These are phyloP conservation scores for Lasiodiplodia sp. DNA, from an alignment of 2,329 filamentous ascomycete genomes.

Conservation along the genomic window DNA sequence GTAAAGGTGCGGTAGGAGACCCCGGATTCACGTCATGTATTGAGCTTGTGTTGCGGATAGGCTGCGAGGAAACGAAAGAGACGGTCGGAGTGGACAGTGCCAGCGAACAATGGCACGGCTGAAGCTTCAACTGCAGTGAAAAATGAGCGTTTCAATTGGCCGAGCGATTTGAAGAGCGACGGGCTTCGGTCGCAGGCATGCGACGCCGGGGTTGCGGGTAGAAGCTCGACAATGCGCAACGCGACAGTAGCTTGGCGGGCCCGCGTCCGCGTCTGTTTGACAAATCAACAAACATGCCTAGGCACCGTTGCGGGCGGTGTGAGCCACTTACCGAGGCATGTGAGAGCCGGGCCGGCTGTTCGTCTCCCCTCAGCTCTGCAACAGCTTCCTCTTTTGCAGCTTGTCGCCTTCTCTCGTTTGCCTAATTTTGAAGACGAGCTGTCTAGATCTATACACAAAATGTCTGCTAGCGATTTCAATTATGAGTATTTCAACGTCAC, in stretches of 20 bases:
- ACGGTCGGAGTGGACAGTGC: background rate
- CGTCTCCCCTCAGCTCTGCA: background rate
- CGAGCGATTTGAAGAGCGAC: background rate
- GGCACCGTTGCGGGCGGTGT: background rate
- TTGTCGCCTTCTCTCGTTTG: background rate
- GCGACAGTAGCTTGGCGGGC: constrained; percentile 6
- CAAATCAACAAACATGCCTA: constrained; percentile 1
- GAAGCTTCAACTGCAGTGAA: background rate
- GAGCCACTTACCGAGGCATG: constrained; percentile 27
- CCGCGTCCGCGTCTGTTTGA: constrained; percentile 2
- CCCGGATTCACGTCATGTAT: constrained; percentile 17
- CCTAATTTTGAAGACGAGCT: background rate
- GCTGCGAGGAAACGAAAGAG: constrained; percentile 1
- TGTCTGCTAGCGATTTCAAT: constrained; percentile 42
- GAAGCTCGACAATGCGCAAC: constrained; percentile 5
- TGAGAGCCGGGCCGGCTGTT: constrained; percentile 13
- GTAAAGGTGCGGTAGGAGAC: background rate
- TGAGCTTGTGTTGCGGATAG: background rate
- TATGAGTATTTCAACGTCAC: constrained; percentile 77
- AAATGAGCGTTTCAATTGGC: background rate
- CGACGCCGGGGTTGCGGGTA: background rate
- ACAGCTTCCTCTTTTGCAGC: background rate
- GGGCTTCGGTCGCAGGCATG: background rate
- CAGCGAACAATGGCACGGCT: background rate
- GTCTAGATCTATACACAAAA: background rate